These are phyloP conservation scores for Boletus barrowsii DNA, from an alignment of 768 basidiomycete genomes.

Conservation along the genomic window DNA sequence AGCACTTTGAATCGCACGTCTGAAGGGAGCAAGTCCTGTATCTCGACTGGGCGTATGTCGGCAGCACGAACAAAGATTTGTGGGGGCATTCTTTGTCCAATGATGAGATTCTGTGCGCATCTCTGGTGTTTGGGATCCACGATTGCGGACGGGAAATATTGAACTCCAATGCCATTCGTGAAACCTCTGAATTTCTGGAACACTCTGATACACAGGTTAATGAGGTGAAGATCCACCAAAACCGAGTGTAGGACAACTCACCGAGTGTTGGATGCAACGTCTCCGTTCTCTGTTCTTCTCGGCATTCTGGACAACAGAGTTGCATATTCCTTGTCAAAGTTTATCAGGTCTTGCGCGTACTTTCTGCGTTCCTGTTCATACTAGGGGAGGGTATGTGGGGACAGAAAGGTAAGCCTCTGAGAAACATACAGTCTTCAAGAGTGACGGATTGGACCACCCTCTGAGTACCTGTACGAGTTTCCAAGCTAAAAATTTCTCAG, in stretches of 20 bases:
- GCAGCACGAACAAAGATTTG: neutral
- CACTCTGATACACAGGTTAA: neutral
- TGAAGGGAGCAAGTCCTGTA: constrained; percentile 1
- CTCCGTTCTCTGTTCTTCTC: neutral
- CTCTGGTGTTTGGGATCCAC: neutral
- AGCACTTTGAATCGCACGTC: neutral
- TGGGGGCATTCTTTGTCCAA: neutral
- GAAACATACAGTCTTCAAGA: neutral
- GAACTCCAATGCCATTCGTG: neutral
- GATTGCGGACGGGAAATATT: neutral
- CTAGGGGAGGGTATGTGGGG: neutral
- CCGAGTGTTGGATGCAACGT: neutral
- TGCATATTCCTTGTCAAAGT: neutral
- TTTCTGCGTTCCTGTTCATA: constrained; percentile 1
- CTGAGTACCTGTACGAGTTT: neutral
- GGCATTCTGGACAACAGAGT: neutral
- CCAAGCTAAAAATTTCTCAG: neutral
- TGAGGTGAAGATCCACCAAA: neutral
- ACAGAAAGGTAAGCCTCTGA: neutral
- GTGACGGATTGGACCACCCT: neutral
- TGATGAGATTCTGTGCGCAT: neutral
- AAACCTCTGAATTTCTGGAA: neutral
- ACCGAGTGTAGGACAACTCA: neutral
- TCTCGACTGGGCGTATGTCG: neutral
- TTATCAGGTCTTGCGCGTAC: neutral